These are phyloP conservation scores for Alternaria longipes DNA, from an alignment of 2,329 filamentous ascomycete species.

Conservation along the genomic window DNA sequence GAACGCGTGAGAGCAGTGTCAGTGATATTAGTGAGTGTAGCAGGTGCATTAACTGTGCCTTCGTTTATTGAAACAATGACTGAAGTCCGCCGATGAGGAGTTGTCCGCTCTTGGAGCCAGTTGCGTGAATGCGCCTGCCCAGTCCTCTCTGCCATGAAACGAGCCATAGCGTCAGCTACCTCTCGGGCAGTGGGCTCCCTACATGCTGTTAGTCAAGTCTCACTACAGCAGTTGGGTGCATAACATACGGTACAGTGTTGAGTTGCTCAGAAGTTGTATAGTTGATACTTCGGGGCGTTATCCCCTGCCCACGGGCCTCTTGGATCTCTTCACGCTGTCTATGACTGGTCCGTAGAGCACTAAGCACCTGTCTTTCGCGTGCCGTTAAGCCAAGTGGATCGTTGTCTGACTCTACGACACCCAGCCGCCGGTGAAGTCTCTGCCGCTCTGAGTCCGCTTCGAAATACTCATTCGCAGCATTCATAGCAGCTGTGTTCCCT, in stretches of 20 bases:
- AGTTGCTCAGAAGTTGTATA: conserved; percentile 47
- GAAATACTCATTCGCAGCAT: conserved; percentile 56
- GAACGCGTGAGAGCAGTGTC: conserved; percentile 42
- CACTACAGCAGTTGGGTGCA: conserved; percentile 11
- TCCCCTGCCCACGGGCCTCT: conserved; percentile 51
- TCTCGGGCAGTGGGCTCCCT: conserved; percentile 32
- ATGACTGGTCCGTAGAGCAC: conserved; percentile 54
- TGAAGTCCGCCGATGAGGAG: conserved; percentile 53
- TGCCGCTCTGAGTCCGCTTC: conserved; percentile 50
- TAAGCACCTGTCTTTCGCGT: conserved; percentile 57
- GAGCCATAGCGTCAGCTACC: conserved; percentile 31
- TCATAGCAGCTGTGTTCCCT: conserved; percentile 49
- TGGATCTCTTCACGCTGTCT: conserved; percentile 55
- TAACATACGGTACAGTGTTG: conserved; percentile 39
- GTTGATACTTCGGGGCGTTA: conserved; percentile 54
- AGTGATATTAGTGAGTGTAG: conserved; percentile 38
- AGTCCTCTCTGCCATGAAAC: conserved; percentile 33
- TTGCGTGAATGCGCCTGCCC: conserved; percentile 28
- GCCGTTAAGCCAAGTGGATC: conserved; percentile 58
- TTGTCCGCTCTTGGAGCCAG: conserved; percentile 30
- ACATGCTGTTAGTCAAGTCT: conserved; percentile 10
- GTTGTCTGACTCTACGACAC: conserved; percentile 53
- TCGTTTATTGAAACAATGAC: conserved; percentile 50
- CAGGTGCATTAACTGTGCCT: conserved; percentile 34
- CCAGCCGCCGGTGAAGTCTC: conserved; percentile 45